These are phyloP conservation scores for Karstenula rhodostoma DNA, from an alignment of 2,329 filamentous ascomycete genomes.

Conservation along the genomic window DNA sequence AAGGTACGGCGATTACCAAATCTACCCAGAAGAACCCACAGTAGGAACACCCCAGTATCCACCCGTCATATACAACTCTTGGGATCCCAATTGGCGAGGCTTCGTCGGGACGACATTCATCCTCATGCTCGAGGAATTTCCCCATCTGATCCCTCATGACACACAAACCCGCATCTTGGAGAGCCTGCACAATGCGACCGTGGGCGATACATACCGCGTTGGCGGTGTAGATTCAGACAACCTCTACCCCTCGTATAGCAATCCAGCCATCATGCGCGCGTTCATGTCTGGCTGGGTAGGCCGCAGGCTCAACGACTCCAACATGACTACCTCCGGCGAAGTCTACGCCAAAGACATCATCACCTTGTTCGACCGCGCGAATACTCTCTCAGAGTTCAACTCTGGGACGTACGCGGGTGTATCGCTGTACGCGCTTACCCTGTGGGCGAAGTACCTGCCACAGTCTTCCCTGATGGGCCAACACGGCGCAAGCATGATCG, in stretches of 20 bases:
- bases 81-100: constrained; percentile 72
- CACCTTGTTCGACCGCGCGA: constrained; percentile 62
- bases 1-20: constrained; percentile 62
- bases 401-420: constrained; percentile 70
- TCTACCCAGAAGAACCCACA: constrained; percentile 65
- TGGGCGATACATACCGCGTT: constrained; percentile 69
- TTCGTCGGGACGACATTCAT: constrained; percentile 69
- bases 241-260: constrained; percentile 69
- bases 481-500: constrained; percentile 61
- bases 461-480: constrained; percentile 62
- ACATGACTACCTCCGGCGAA: constrained; percentile 68
- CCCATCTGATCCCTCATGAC: constrained; percentile 54
- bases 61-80: constrained; percentile 62
- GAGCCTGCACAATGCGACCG: constrained; percentile 63
- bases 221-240: constrained; percentile 68
- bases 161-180: constrained; percentile 58
- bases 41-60: constrained; percentile 63
- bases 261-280: constrained; percentile 69
- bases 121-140: constrained; percentile 66
- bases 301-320: constrained; percentile 60
- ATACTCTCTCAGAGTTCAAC: constrained; percentile 70
- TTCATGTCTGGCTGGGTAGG: constrained; percentile 68
- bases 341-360: constrained; percentile 64
- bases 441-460: constrained; percentile 68
- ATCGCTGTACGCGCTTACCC: constrained; percentile 64